These are phyloP conservation scores for Nicotiana rustica DNA, from an alignment of 305 asterid species.

Conservation along the genomic window DNA sequence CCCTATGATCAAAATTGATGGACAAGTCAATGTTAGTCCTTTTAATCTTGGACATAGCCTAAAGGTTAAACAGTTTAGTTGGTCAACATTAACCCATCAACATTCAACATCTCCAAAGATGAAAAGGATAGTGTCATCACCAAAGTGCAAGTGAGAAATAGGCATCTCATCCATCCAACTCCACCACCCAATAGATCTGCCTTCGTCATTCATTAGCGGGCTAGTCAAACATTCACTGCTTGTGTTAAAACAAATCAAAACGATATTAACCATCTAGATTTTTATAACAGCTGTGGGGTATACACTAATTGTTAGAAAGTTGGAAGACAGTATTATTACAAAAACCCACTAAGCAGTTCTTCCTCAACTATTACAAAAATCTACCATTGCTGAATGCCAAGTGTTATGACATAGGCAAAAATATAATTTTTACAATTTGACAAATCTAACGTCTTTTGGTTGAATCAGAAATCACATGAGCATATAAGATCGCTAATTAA, in stretches of 20 bases:
- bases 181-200: neutral
- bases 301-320: neutral
- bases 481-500: neutral
- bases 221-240: slow-evolving; percentile 3
- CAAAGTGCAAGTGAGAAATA: slow-evolving; percentile 1
- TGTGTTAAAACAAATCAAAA: neutral
- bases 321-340: neutral
- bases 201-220: neutral
- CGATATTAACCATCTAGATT: neutral
- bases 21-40: neutral
- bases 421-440: neutral
- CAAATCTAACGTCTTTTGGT: neutral
- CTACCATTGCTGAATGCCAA: neutral
- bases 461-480: neutral
- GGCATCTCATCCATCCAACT: neutral
- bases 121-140: neutral
- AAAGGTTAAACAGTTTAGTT: neutral
- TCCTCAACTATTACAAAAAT: neutral
- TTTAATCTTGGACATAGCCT: neutral
- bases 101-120: neutral
- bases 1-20: neutral
- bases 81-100: neutral
- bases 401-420: neutral
- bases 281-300: neutral
- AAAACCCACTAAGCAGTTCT: neutral